Conservation (phyloP, 805 yeast species). For the Maudiozyma bulderi region DNA sequence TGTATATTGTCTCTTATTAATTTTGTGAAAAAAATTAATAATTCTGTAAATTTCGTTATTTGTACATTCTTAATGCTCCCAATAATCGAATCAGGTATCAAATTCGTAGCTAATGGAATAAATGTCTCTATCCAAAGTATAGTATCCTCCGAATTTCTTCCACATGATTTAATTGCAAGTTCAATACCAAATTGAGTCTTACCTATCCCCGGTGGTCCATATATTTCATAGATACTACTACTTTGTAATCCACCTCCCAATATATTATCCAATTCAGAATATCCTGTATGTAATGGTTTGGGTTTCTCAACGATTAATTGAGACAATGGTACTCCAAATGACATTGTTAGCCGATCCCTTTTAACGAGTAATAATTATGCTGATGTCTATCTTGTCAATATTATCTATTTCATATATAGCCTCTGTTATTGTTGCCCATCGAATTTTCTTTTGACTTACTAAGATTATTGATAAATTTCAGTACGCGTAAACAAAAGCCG, state of each 20-base stretch:
- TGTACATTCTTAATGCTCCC: constrained; percentile 5
- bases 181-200: constrained; percentile 21
- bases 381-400: no score
- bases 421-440: background rate
- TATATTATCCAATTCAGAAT: constrained; percentile 14
- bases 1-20: constrained; percentile 2
- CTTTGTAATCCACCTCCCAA: constrained; percentile 21
- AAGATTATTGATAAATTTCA: no score
- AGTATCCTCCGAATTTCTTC: constrained; percentile 7
- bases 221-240: constrained; percentile 25
- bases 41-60: constrained; percentile 18
- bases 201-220: constrained; percentile 29
- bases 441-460: background rate
- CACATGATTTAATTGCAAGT: constrained; percentile 6
- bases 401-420: no score
- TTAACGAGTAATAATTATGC: no score
- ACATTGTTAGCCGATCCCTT: constrained; percentile 9
- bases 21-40: constrained; percentile 18
- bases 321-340: constrained; percentile 27
- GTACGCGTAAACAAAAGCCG: no score
- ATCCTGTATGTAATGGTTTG: constrained; percentile 18
- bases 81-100: background rate
- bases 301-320: constrained; percentile 22
- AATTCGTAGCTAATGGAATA: constrained; percentile 5
- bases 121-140: constrained; percentile 25